A percentile compares a stretch with the other conserved stretches of the same genome.
These are phyloP conservation scores for Escallonia herrerae DNA, from an alignment of 129 eudicot genomes.

Conservation along the genomic window DNA sequence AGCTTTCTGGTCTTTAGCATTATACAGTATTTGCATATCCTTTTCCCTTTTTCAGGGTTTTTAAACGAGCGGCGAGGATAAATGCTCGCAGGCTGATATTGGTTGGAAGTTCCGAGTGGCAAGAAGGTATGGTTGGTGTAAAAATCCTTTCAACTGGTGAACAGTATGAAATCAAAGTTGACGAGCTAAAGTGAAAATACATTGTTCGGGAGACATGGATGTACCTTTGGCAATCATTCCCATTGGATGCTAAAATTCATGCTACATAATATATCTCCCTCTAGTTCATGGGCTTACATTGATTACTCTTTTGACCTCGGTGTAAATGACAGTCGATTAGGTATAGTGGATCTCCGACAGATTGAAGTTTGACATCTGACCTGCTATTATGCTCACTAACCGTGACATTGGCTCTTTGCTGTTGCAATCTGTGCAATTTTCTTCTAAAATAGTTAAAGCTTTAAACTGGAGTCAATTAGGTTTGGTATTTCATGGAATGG, in stretches of 20 bases:
- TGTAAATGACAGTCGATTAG: neutral
- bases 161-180: conserved; percentile 63
- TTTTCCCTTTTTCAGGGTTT: conserved; percentile 41
- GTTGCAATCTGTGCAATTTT: no score
- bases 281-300: neutral
- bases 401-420: no score
- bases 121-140: conserved; percentile 79
- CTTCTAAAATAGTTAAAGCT: no score
- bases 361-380: neutral
- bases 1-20: conserved; percentile 5
- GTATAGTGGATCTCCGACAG: neutral
- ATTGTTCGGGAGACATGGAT: conserved; percentile 5
- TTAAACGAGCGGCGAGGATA: conserved; percentile 73
- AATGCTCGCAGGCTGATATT: conserved; percentile 75
- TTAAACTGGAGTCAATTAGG: no score
- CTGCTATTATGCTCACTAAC: no score
- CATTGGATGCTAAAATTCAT: neutral
- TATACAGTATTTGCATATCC: neutral
- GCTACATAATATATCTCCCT: neutral
- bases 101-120: conserved; percentile 79
- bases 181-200: conserved; percentile 43
- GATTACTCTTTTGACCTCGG: neutral
- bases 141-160: conserved; percentile 80
- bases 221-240: neutral
- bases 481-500: no score